phyloP scores from a whole-genome alignment of 2,329 filamentous ascomycete genomes.

The Colletotrichum acutatum region DNA sequence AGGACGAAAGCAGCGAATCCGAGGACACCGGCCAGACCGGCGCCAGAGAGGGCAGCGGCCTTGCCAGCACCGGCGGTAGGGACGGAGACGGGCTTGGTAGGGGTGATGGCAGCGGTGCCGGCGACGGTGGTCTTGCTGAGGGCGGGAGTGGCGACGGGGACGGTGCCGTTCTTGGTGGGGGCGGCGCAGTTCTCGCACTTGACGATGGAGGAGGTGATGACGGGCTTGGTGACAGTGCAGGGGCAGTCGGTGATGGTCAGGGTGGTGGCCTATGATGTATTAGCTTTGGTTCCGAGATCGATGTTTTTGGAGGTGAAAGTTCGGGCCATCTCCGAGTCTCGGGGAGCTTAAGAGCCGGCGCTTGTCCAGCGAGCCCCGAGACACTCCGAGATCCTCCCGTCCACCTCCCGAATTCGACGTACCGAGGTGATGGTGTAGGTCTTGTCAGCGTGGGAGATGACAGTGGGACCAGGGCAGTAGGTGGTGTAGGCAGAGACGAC shows the following conservation, averaged over 20 bases:
- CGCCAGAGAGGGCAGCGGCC: slow-evolving; percentile 66
- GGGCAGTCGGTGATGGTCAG: slow-evolving; percentile 79
- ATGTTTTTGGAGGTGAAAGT: not conserved
- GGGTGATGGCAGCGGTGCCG: slow-evolving; percentile 44
- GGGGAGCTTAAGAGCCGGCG: not conserved
- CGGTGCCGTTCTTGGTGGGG: slow-evolving; percentile 37
- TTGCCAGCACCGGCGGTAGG: slow-evolving; percentile 68
- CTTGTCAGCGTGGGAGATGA: slow-evolving; percentile 70
- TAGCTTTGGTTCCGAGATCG: slow-evolving; percentile 42
- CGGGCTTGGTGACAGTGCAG: slow-evolving; percentile 73
- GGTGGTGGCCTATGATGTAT: slow-evolving; percentile 65
- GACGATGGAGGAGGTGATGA: slow-evolving; percentile 62
- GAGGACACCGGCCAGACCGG: slow-evolving; percentile 69
- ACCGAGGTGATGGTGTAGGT: slow-evolving; percentile 73
- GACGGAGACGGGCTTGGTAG: slow-evolving; percentile 47
- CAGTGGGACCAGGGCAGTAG: slow-evolving; percentile 76
- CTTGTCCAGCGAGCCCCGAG: slow-evolving; percentile 44
- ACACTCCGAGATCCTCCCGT: not conserved
- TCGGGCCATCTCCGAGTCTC: not conserved
- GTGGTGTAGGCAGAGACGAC: slow-evolving; percentile 75
- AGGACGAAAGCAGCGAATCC: slow-evolving; percentile 68
- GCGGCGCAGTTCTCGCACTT: slow-evolving; percentile 64
- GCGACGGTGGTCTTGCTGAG: slow-evolving; percentile 42
- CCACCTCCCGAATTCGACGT: not conserved
- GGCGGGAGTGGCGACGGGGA: slow-evolving; percentile 42